phyloP scores from a whole-genome alignment of 176 grass and related monocot species.

The Oryza rufipogon region DNA sequence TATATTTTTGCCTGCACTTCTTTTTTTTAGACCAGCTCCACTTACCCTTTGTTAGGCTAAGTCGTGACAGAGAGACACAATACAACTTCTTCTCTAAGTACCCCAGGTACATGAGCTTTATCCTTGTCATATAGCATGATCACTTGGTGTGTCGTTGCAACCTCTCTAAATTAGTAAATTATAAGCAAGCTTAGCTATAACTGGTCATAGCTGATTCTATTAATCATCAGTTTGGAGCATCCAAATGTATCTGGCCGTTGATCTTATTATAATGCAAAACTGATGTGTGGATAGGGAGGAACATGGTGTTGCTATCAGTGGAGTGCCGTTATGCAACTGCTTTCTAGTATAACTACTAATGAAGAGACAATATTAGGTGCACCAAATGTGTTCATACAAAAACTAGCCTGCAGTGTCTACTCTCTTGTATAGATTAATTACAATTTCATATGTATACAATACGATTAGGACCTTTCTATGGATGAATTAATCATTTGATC shows the following conservation, averaged over 20 bases:
- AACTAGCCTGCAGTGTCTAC: not conserved
- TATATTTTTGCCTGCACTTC: not conserved
- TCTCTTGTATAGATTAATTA: not conserved
- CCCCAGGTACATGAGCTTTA: not conserved
- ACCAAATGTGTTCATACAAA: slow-evolving; percentile 40
- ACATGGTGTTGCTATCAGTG: slow-evolving; percentile 40
- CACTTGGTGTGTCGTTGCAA: not conserved
- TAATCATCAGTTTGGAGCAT: slow-evolving; percentile 33
- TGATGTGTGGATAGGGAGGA: slow-evolving; percentile 29
- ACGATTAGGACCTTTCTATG: slow-evolving; percentile 14
- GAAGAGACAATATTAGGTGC: slow-evolving; percentile 48
- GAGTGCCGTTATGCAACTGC: slow-evolving; percentile 59
- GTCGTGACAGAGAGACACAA: not conserved
- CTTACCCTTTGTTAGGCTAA: slow-evolving; percentile 2
- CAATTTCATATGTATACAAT: not conserved
- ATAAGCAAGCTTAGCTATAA: not conserved
- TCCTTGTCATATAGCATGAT: slow-evolving; percentile 9
- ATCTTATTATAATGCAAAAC: not conserved
- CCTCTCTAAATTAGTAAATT: not conserved
- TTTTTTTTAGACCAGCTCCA: slow-evolving; percentile 26
- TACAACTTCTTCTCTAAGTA: not conserved
- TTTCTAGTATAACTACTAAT: slow-evolving; percentile 46
- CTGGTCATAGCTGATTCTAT: not conserved
- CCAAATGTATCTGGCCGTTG: slow-evolving; percentile 33
- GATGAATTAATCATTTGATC: not conserved